Evolutionary conservation across 768 basidiomycete genomes (phyloP).

Genomic region (Piloderma croceum): DNA sequence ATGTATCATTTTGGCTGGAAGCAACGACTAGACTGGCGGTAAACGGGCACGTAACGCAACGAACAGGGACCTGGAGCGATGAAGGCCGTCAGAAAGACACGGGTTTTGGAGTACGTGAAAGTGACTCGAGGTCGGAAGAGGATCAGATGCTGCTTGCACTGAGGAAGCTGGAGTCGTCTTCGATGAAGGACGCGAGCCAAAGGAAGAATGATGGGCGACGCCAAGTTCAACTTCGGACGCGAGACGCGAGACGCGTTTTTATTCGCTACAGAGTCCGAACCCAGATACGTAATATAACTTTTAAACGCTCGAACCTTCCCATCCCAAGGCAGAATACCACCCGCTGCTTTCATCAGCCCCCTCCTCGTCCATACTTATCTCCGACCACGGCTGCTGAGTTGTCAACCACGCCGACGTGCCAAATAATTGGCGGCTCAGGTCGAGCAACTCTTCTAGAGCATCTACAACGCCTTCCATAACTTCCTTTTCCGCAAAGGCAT

Average conservation of each 20-base stretch:
- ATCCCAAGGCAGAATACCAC: conserved; percentile 24
- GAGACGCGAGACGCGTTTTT: background rate
- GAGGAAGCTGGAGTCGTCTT: background rate
- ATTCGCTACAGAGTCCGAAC: background rate
- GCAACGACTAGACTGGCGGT: conserved; percentile 26
- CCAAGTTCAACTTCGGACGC: background rate
- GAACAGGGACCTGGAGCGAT: conserved; percentile 48
- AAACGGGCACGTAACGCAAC: conserved; percentile 16
- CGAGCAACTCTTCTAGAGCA: conserved; percentile 36
- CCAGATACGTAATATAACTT: background rate
- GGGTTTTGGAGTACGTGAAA: background rate
- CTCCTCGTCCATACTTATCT: conserved; percentile 3
- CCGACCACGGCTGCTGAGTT: conserved; percentile 4
- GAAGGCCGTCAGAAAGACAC: conserved; percentile 20
- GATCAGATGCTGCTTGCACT: background rate
- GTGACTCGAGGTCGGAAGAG: background rate
- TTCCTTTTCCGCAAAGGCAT: conserved; percentile 40
- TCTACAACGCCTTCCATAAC: conserved; percentile 37
- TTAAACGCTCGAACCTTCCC: conserved; percentile 14
- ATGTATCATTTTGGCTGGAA: conserved; percentile 50
- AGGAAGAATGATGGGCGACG: background rate
- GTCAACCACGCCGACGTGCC: conserved; percentile 41
- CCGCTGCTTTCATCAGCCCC: conserved; percentile 4
- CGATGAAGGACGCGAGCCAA: background rate
- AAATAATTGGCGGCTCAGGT: conserved; percentile 37